phyloP scores from a whole-genome alignment of 805 yeast species.

The Monosporozyma solicola region DNA sequence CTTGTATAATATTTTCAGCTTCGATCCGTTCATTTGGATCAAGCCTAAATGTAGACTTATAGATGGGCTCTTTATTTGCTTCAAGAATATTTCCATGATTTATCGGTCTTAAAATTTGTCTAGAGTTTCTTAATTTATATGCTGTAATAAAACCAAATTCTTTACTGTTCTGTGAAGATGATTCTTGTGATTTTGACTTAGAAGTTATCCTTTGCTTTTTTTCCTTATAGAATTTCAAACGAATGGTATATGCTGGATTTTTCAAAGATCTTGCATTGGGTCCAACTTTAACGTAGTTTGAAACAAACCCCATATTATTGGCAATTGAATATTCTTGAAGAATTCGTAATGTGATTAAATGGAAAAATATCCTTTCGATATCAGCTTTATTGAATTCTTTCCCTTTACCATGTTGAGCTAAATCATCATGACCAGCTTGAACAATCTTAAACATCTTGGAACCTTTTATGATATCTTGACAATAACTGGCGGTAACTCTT shows the following conservation, averaged over 20 bases:
- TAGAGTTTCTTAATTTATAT: not conserved
- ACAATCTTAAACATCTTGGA: constrained; percentile 53
- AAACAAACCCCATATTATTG: constrained; percentile 71
- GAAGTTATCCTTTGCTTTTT: constrained; percentile 14
- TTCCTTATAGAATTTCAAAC: constrained; percentile 37
- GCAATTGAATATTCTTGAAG: constrained; percentile 64
- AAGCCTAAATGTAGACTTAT: not conserved
- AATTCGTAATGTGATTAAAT: constrained; percentile 55
- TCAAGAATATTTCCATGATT: not conserved
- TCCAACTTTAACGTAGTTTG: constrained; percentile 64
- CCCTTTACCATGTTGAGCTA: constrained; percentile 65
- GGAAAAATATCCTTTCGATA: constrained; percentile 75
- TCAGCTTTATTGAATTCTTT: constrained; percentile 53
- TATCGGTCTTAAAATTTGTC: not conserved
- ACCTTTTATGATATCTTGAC: constrained; percentile 79
- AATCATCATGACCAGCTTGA: constrained; percentile 50
- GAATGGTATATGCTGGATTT: constrained; percentile 36
- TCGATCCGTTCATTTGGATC: not conserved
- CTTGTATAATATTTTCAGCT: not conserved
- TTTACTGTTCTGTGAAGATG: not conserved
- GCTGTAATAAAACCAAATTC: not conserved
- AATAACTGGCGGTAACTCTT: constrained; percentile 66
- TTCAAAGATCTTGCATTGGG: constrained; percentile 43
- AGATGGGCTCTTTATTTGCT: not conserved
- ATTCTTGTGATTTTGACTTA: not conserved